Percentiles rank a stretch among this genome's conserved stretches.
phyloP scores from a whole-genome alignment of 2,329 filamentous ascomycete genomes.

The Cladophialophora carrionii region DNA sequence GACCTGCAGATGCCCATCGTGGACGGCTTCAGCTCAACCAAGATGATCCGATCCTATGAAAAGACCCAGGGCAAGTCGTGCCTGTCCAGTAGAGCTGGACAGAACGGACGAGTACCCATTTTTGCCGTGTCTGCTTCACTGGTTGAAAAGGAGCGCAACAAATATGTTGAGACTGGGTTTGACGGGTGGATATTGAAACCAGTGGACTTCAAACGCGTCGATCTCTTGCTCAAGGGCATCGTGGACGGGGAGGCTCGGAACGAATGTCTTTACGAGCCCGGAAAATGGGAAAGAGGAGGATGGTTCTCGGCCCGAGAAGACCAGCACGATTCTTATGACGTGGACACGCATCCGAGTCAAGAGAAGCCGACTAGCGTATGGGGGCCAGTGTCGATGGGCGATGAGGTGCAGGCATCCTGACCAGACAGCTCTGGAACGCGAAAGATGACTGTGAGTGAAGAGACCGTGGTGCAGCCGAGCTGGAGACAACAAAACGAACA shows the following conservation, averaged over 20 bases:
- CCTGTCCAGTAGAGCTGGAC: slow-evolving; percentile 62
- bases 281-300: slow-evolving; percentile 81
- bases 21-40: slow-evolving; percentile 78
- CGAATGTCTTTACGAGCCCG: slow-evolving; percentile 68
- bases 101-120: slow-evolving; percentile 72
- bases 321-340: slow-evolving; percentile 29
- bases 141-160: slow-evolving; percentile 67
- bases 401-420: background rate
- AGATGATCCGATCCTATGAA: slow-evolving; percentile 78
- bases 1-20: slow-evolving; percentile 96
- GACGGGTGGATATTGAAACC: slow-evolving; percentile 92
- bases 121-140: slow-evolving; percentile 87
- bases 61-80: slow-evolving; percentile 54
- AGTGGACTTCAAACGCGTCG: slow-evolving; percentile 76
- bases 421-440: background rate
- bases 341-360: slow-evolving; percentile 38
- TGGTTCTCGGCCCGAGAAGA: slow-evolving; percentile 66
- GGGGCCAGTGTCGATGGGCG: background rate
- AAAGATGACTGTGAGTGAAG: background rate
- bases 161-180: slow-evolving; percentile 77
- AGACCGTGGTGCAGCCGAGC: too few relatives aligned
- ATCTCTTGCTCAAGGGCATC: slow-evolving; percentile 70
- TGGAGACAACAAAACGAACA: background rate
- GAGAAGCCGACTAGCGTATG: slow-evolving; percentile 19
- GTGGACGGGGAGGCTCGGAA: slow-evolving; percentile 62